phyloP scores from a whole-genome alignment of 352 stramenopile species.

The Phytophthora lateralis region DNA sequence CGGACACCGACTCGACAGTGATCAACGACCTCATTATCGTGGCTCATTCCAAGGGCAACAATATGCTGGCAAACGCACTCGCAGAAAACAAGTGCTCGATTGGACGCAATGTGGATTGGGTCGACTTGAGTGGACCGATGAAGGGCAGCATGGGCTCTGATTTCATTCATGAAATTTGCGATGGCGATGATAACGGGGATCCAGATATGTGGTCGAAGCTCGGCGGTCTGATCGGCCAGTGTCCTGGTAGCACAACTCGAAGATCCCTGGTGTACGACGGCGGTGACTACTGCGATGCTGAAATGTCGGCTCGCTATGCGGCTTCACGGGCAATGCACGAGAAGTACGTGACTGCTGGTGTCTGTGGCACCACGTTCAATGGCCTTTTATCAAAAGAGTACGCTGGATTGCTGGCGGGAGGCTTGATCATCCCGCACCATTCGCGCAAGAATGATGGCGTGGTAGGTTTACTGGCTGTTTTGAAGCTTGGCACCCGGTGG shows the following conservation, averaged over 20 bases:
- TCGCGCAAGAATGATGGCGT: slow-evolving; percentile 61
- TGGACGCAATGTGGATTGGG: slow-evolving; percentile 36
- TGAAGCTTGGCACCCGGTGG: no score
- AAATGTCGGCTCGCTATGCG: slow-evolving; percentile 35
- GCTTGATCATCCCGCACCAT: slow-evolving; percentile 49
- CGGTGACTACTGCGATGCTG: slow-evolving; percentile 30
- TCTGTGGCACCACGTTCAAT: slow-evolving; percentile 48
- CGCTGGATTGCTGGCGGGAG: slow-evolving; percentile 33
- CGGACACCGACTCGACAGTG: slow-evolving; percentile 31
- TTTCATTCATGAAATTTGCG: slow-evolving; percentile 45
- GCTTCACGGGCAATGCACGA: slow-evolving; percentile 36
- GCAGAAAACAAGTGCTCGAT: slow-evolving; percentile 50
- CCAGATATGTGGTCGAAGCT: slow-evolving; percentile 46
- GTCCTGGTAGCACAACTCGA: slow-evolving; percentile 39
- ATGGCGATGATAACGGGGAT: slow-evolving; percentile 30
- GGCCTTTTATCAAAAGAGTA: slow-evolving; percentile 51
- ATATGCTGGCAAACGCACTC: slow-evolving; percentile 50
- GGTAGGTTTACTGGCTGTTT: slow-evolving; percentile 27
- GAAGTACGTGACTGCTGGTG: slow-evolving; percentile 42
- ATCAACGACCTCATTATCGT: slow-evolving; percentile 62
- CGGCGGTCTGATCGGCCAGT: slow-evolving; percentile 42
- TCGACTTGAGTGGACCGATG: slow-evolving; percentile 46
- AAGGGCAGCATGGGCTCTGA: slow-evolving; percentile 58
- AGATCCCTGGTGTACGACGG: slow-evolving; percentile 46
- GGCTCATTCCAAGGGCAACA: slow-evolving; percentile 63